These are phyloP conservation scores for Yamadazyma nakazawae DNA, from an alignment of 805 yeast genomes.

Conservation along the genomic window DNA sequence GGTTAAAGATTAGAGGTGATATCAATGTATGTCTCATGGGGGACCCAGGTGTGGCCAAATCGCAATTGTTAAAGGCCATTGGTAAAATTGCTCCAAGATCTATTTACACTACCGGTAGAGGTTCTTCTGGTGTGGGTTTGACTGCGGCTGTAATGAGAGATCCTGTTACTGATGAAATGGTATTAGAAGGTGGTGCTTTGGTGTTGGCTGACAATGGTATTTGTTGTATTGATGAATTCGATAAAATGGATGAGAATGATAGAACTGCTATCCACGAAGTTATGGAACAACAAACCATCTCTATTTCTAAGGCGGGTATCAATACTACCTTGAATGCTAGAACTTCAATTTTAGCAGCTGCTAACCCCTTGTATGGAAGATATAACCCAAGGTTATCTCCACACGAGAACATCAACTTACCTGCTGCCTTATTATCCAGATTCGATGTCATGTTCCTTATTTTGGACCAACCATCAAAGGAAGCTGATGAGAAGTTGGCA, in stretches of 20 bases:
- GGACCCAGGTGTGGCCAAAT: slow-evolving; percentile 99
- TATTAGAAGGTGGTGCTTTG: slow-evolving; percentile 96
- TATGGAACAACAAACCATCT: slow-evolving; percentile 98
- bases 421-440: slow-evolving; percentile 93
- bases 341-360: slow-evolving; percentile 94
- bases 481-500: slow-evolving; percentile 81
- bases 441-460: slow-evolving; percentile 87
- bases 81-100: slow-evolving; percentile 93
- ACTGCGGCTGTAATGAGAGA: slow-evolving; percentile 99
- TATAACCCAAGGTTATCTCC: slow-evolving; percentile 90
- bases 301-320: slow-evolving; percentile 96
- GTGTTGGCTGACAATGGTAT: slow-evolving; percentile 97
- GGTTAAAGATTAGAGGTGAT: slow-evolving; percentile 96
- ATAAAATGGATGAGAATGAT: slow-evolving; percentile 96
- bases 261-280: slow-evolving; percentile 98
- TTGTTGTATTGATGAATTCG: slow-evolving; percentile 98
- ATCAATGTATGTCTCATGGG: slow-evolving; percentile 96
- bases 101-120: slow-evolving; percentile 96
- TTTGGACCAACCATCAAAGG: slow-evolving; percentile 78
- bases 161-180: slow-evolving; percentile 98
- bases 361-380: slow-evolving; percentile 95
- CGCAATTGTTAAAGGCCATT: slow-evolving; percentile 88
- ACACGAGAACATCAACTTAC: slow-evolving; percentile 90
- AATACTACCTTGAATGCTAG: slow-evolving; percentile 95
- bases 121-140: slow-evolving; percentile 97